These are phyloP conservation scores for Zygosaccharomyces sapae DNA, from an alignment of 1,139 yeast genomes.

Conservation along the genomic window DNA sequence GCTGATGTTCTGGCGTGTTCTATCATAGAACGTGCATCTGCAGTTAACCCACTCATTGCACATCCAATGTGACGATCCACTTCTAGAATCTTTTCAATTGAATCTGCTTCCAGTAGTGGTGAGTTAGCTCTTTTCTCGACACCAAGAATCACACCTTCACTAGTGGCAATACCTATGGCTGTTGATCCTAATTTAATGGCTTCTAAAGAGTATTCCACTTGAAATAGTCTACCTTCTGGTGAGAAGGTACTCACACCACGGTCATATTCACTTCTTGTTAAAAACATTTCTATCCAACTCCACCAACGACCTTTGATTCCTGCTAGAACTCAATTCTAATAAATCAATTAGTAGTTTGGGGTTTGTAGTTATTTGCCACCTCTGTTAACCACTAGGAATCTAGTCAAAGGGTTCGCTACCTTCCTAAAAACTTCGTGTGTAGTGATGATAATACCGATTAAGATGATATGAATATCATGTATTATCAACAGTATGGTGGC, in stretches of 20 bases:
- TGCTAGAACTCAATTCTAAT: neutral
- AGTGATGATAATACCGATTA: slow-evolving; percentile 1
- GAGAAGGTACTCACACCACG: slow-evolving; percentile 98
- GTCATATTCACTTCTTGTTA: slow-evolving; percentile 98
- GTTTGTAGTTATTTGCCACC: slow-evolving; percentile 3
- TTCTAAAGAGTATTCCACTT: slow-evolving; percentile 95
- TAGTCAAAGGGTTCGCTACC: slow-evolving; percentile 2
- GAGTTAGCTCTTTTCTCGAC: slow-evolving; percentile 98
- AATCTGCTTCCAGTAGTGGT: slow-evolving; percentile 80
- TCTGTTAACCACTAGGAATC: neutral
- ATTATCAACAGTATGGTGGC: neutral
- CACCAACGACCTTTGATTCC: neutral
- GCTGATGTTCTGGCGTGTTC: slow-evolving; percentile 96
- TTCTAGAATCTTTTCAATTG: slow-evolving; percentile 94
- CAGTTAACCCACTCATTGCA: slow-evolving; percentile 98
- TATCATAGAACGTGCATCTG: slow-evolving; percentile 97
- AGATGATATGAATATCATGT: neutral
- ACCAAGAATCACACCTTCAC: slow-evolving; percentile 93
- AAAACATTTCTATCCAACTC: slow-evolving; percentile 55
- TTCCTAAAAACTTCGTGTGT: neutral
- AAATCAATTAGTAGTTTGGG: neutral
- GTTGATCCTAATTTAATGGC: slow-evolving; percentile 94
- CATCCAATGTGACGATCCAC: slow-evolving; percentile 93
- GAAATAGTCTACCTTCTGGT: slow-evolving; percentile 97
- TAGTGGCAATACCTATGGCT: slow-evolving; percentile 95